Conservation (phyloP, 495 filamentous ascomycete species). For the Chaetomium fimeti region DNA sequence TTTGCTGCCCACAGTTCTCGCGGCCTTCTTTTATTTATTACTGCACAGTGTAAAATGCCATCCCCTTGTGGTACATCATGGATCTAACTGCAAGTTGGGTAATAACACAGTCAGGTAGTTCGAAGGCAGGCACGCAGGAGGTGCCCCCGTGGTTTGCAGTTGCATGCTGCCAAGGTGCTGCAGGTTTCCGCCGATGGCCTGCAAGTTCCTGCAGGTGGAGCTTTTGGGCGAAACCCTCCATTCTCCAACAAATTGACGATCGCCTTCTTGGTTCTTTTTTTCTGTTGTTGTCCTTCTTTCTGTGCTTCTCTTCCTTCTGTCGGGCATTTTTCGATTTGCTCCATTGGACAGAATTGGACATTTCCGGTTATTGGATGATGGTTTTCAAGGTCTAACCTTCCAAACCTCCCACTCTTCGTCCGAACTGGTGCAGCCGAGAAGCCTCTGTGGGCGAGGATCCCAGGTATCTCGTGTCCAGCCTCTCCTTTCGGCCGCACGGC, state of each 20-base stretch:
- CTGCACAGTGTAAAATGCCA: background rate
- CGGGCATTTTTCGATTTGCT: background rate
- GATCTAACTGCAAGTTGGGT: no score
- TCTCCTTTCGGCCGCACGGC: constrained; percentile 32
- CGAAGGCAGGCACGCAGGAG: background rate
- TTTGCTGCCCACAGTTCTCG: background rate
- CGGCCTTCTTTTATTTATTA: background rate
- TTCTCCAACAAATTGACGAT: background rate
- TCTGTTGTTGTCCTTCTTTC: constrained; percentile 1
- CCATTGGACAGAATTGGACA: background rate
- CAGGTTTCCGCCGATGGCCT: constrained; percentile 5
- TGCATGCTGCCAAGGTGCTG: constrained; percentile 4
- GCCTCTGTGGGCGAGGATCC: background rate
- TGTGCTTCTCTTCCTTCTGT: background rate
- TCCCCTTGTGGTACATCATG: background rate
- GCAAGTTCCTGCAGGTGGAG: constrained; percentile 4
- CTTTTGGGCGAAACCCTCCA: background rate
- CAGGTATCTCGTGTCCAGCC: background rate
- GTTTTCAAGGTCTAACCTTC: background rate
- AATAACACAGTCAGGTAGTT: no score
- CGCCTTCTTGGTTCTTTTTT: background rate
- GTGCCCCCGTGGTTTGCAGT: constrained; percentile 1
- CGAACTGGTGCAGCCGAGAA: background rate
- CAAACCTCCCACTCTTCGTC: background rate
- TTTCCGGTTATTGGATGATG: background rate